These are phyloP conservation scores for Hypomyces rosellus DNA, from an alignment of 2,329 filamentous ascomycete species.

Conservation along the genomic window DNA sequence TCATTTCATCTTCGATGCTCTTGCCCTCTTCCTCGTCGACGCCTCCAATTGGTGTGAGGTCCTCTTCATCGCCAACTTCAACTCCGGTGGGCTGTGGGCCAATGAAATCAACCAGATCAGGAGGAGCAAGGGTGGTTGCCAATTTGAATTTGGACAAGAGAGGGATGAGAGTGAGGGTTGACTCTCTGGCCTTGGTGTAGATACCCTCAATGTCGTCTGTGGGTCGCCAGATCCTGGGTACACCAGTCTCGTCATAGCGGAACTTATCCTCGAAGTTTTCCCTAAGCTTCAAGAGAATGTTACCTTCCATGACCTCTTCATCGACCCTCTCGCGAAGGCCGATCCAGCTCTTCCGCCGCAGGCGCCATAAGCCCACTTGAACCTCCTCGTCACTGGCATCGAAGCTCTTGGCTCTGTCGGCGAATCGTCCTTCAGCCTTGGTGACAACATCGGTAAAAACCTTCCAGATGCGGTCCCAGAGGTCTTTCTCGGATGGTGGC, in stretches of 20 bases:
- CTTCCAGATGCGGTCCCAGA: constrained; percentile 94
- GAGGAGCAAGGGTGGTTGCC: constrained; percentile 64
- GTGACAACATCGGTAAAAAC: constrained; percentile 76
- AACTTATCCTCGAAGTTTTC: constrained; percentile 99
- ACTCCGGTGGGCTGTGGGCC: constrained; percentile 68
- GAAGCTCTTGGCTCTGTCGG: constrained; percentile 84
- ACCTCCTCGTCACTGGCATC: constrained; percentile 89
- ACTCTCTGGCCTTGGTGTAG: constrained; percentile 88
- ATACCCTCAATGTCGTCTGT: constrained; percentile 95
- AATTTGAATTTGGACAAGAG: constrained; percentile 81
- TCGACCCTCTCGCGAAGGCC: constrained; percentile 86
- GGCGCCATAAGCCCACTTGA: constrained; percentile 83
- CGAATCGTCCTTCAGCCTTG: constrained; percentile 80
- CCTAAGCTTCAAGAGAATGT: constrained; percentile 86
- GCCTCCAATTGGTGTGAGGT: constrained; percentile 80
- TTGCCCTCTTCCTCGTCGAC: constrained; percentile 93
- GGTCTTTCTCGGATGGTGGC: constrained; percentile 67
- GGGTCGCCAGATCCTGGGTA: constrained; percentile 93
- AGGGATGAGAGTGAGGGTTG: constrained; percentile 84
- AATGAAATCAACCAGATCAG: constrained; percentile 79
- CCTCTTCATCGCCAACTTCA: constrained; percentile 81
- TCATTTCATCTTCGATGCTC: constrained; percentile 94
- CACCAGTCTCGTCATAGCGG: constrained; percentile 90
- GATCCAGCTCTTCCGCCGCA: constrained; percentile 91
- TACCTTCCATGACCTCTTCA: constrained; percentile 97